Percentiles rank a stretch among this genome's conserved stretches.
phyloP scores from a whole-genome alignment of 192 early-diverging fungal species.

The Blastocladiella britannica region DNA sequence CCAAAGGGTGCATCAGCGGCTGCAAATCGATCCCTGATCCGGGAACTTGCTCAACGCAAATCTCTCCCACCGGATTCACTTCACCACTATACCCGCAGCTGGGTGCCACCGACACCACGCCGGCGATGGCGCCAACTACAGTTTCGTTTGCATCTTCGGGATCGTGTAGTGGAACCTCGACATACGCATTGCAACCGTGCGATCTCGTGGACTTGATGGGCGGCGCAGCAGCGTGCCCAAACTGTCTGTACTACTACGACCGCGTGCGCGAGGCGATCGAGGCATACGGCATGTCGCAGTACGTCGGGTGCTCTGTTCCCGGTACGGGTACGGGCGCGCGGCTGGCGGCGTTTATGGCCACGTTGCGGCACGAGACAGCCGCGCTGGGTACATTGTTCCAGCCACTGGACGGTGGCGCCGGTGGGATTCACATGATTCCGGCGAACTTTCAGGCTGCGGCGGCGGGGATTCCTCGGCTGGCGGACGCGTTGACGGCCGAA shows the following conservation, averaged over 20 bases:
- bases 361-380: background rate
- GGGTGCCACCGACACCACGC: background rate
- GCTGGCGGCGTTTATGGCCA: background rate
- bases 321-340: no score
- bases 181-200: background rate
- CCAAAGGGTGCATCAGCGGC: background rate
- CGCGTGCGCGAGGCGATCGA: background rate
- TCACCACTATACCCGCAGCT: background rate
- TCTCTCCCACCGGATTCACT: background rate
- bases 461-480: background rate
- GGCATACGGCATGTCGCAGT: background rate
- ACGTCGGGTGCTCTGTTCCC: no score
- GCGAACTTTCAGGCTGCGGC: background rate
- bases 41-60: background rate
- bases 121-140: background rate
- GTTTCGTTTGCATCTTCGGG: background rate
- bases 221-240: background rate
- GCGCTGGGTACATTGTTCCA: background rate
- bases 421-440: background rate
- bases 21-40: background rate
- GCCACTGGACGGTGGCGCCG: background rate
- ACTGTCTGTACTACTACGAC: background rate
- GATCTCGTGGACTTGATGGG: background rate
- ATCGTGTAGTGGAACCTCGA: background rate
- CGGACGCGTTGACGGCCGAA: background rate